Conservation (phyloP, 2,329 filamentous ascomycete genomes). For the Neopestalotiopsis sp. region DNA sequence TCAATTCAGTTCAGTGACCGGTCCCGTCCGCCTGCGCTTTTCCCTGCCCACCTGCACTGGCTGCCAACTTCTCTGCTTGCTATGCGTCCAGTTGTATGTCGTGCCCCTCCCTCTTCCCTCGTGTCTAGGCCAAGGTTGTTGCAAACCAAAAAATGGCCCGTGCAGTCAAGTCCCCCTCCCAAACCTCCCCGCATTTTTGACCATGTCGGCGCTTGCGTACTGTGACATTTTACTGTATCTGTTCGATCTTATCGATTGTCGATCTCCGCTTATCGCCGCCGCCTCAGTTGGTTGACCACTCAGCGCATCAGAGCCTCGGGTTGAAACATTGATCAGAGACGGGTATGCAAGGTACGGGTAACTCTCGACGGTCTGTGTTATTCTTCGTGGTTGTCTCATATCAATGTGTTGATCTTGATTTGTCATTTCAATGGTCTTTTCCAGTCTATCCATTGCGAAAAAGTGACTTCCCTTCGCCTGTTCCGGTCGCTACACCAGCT, state of each 20-base stretch:
- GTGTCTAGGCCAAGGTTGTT: background rate
- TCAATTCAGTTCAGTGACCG: background rate
- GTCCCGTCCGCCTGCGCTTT: background rate
- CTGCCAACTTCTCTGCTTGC: background rate
- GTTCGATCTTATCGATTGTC: background rate
- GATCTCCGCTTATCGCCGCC: background rate
- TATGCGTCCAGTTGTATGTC: background rate
- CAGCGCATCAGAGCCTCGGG: background rate
- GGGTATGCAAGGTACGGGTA: conserved; percentile 3
- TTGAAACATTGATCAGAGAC: background rate
- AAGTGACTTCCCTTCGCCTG: background rate
- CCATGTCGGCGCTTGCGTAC: background rate
- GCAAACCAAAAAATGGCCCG: conserved; percentile 5
- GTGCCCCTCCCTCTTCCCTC: background rate
- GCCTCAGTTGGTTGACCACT: background rate
- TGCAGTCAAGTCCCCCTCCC: background rate
- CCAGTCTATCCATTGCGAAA: background rate
- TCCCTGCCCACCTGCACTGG: too few species aligned
- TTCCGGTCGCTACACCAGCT: background rate
- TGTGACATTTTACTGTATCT: background rate
- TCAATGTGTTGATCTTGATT: background rate
- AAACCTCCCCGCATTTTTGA: background rate
- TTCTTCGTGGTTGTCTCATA: background rate
- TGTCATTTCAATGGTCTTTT: background rate
- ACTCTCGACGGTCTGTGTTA: background rate